Evolutionary conservation across 495 filamentous ascomycete genomes (phyloP).

Genomic region (Sordaria brevicollis): DNA sequence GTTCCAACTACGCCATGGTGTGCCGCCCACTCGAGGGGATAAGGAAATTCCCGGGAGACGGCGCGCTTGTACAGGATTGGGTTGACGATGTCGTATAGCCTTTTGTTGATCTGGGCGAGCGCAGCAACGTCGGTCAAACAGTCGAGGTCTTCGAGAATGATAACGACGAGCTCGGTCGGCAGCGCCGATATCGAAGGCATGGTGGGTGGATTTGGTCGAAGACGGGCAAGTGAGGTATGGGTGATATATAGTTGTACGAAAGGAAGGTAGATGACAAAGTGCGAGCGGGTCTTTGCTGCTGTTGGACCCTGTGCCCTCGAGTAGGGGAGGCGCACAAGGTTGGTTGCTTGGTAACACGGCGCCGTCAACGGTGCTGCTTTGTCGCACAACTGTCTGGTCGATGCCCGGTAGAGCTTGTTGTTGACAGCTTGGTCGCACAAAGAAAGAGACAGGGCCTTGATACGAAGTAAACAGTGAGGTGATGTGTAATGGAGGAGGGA

Average conservation of each 20-base stretch:
- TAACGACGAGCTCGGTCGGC: slow-evolving; percentile 18
- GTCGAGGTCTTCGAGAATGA: slow-evolving; percentile 18
- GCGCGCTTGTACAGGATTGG: slow-evolving; percentile 17
- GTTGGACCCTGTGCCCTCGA: no score
- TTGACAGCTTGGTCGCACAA: background rate
- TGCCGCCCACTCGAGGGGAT: slow-evolving; percentile 21
- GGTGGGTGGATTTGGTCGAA: background rate
- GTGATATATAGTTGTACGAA: background rate
- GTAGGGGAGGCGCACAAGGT: background rate
- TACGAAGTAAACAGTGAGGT: background rate
- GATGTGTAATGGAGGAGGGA: background rate
- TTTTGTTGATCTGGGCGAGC: slow-evolving; percentile 11
- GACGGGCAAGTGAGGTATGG: background rate
- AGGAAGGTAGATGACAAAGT: background rate
- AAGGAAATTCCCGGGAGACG: slow-evolving; percentile 5
- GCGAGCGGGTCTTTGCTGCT: background rate
- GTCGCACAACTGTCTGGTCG: background rate
- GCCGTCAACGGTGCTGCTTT: background rate
- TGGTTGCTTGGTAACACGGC: background rate
- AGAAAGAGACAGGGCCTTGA: background rate
- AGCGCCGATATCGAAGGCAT: slow-evolving; percentile 6
- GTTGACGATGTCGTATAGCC: slow-evolving; percentile 12
- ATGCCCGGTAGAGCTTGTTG: no score
- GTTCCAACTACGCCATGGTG: slow-evolving; percentile 13
- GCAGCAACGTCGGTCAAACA: slow-evolving; percentile 13